phyloP scores from a whole-genome alignment of 495 filamentous ascomycete species.

The Extremus antarcticus region DNA sequence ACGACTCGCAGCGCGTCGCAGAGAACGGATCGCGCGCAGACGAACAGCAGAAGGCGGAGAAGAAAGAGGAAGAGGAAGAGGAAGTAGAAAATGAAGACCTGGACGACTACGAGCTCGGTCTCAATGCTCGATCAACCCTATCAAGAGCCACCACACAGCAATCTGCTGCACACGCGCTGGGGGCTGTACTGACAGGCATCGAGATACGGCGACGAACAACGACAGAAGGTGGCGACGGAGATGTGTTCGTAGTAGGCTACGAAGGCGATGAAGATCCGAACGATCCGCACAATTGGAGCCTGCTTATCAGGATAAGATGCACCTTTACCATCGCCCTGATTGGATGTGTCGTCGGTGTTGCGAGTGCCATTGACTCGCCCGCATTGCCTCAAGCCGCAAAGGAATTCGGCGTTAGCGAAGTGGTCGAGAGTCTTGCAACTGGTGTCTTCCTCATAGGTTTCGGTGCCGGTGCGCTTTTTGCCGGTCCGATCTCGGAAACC shows the following conservation, averaged over 20 bases:
- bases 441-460: conserved; percentile 54
- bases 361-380: conserved; percentile 42
- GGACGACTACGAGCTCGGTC: conserved; percentile 11
- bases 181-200: conserved; percentile 31
- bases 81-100: conserved; percentile 10
- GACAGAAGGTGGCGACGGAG: conserved; percentile 25
- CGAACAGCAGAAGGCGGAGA: conserved; percentile 13
- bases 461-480: conserved; percentile 42
- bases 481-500: conserved; percentile 48
- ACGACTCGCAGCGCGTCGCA: conserved; percentile 4
- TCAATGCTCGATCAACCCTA: conserved; percentile 4
- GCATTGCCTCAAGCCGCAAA: conserved; percentile 34
- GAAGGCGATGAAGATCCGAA: conserved; percentile 42
- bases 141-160: conserved; percentile 12
- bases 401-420: conserved; percentile 42
- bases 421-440: conserved; percentile 42
- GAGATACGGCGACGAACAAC: conserved; percentile 28
- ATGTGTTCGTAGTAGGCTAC: conserved; percentile 50
- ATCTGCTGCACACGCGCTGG: conserved; percentile 28
- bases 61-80: conserved; percentile 19
- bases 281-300: conserved; percentile 47
- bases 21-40: conserved; percentile 5
- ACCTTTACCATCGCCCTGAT: conserved; percentile 43
- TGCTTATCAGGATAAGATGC: conserved; percentile 30
- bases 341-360: conserved; percentile 40